Evolutionary conservation across 441 rosid genomes (phyloP), one percentile per base, ranked within the genome.

Genomic region (Francoa sonchifolia): DNA sequence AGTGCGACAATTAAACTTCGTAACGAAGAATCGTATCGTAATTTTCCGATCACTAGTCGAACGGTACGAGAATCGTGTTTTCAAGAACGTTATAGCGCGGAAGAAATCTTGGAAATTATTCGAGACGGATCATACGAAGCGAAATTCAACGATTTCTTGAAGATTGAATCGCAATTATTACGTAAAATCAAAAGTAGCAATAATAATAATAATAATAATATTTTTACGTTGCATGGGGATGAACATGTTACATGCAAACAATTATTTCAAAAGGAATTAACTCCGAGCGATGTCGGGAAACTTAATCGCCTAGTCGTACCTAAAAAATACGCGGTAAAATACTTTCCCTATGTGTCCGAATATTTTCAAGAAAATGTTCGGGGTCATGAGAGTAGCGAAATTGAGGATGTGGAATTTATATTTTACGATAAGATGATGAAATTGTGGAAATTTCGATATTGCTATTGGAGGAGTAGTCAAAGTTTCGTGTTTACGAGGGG

Each of bases 281-380:
- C 95, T 8, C 88, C 94, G 0, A 88, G 94, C 7, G 90, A 88
- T 43, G 95, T 88, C 1, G 94, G 97, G 2, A 79, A 76, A 49
- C 77, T 88, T 0, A 88, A 84, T n/a, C 56, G 94, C 51, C 81
- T 88, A 17, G 97, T 88, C 16, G 70, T 89, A 44, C 97, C 94
- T 0, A 82, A 82, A 57, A 79, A 62, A 51, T 68, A 32, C 20
- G 97, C 95, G 0, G 44, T 65, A 2, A 69, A 71, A 65, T 72
- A 65, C 65, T 59, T 84, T 16, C 85, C 92, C 0, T 41, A 13
- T 1, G 55, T 72, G 6, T 25, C 23, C 1, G 62, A 32, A 19
- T 27, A 29, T 0, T 29, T 17, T 6, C 56, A 34, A 21, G 69
- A 44, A 7, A 19, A 12, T 11, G 35, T 5, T n/a, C n/a, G n/a